Percentiles rank a stretch among this genome's conserved stretches.
These are phyloP conservation scores for Elaeis oleifera DNA, from an alignment of 202 grass and related monocot genomes.

Conservation along the genomic window DNA sequence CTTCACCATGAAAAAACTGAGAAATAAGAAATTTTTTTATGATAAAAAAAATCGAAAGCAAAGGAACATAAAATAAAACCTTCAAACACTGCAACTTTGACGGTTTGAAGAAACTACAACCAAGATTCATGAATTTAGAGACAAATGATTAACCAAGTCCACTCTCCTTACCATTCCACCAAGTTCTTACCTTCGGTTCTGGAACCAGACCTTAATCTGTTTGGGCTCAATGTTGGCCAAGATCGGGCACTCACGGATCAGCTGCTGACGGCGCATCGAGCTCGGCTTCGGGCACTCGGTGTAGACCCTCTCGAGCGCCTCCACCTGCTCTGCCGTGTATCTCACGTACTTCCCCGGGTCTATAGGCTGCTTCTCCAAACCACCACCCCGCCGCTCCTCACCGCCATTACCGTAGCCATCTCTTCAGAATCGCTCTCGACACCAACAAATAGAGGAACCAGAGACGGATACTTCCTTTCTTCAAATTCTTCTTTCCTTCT, in stretches of 20 bases:
- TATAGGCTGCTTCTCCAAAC: slow-evolving; percentile 20
- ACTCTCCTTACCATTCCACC: too few relatives aligned
- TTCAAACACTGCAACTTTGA: too few relatives aligned
- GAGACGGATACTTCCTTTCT: not conserved
- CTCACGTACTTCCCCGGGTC: slow-evolving; percentile 89
- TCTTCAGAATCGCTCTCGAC: not conserved
- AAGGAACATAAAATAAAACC: too few relatives aligned
- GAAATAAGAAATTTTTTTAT: too few relatives aligned
- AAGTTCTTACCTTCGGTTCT: slow-evolving; percentile 18
- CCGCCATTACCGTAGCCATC: not conserved
- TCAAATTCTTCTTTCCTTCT: not conserved
- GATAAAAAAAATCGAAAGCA: too few relatives aligned
- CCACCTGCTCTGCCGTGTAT: slow-evolving; percentile 96
- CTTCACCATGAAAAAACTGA: too few relatives aligned
- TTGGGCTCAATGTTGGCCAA: slow-evolving; percentile 24
- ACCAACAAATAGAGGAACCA: not conserved
- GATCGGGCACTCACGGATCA: slow-evolving; percentile 20
- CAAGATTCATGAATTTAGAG: not conserved
- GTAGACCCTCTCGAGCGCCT: slow-evolving; percentile 92
- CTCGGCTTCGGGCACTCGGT: slow-evolving; percentile 95
- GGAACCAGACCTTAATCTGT: slow-evolving; percentile 28
- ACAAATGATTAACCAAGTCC: not conserved
- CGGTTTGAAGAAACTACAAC: not conserved
- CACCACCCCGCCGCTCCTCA: slow-evolving; percentile 1
- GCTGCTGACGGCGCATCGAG: slow-evolving; percentile 29